These are phyloP conservation scores for Pulicaria dysenterica DNA, from an alignment of 129 eudicot genomes.

Conservation along the genomic window DNA sequence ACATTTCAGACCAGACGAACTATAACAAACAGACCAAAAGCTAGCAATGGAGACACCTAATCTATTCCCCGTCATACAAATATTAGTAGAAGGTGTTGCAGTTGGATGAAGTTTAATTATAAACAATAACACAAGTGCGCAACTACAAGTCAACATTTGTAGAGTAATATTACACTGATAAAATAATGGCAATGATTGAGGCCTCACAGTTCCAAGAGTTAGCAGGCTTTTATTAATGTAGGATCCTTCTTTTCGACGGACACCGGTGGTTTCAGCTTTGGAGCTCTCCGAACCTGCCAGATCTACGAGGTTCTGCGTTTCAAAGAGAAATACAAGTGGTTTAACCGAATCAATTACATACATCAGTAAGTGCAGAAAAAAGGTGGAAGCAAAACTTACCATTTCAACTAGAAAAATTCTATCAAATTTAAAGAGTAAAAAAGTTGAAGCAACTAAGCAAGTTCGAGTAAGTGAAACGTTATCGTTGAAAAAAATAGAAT, in stretches of 20 bases:
- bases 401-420: neutral
- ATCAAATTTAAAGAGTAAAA: constrained; percentile 6
- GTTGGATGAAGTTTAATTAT: neutral
- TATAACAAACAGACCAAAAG: constrained; percentile 8
- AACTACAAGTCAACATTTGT: constrained; percentile 23
- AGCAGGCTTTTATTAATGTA: constrained; percentile 92
- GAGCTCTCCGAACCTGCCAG: constrained; percentile 99
- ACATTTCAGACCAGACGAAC: constrained; percentile 12
- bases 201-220: constrained; percentile 98
- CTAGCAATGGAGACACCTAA: constrained; percentile 4
- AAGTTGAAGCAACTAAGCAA: constrained; percentile 13
- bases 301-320: constrained; percentile 93
- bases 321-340: constrained; percentile 31
- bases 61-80: constrained; percentile 14
- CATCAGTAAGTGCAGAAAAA: constrained; percentile 8
- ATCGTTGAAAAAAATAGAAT: neutral
- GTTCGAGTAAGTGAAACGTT: neutral
- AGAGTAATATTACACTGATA: constrained; percentile 38
- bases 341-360: neutral
- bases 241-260: constrained; percentile 92
- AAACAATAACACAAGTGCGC: constrained; percentile 1
- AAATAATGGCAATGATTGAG: constrained; percentile 45
- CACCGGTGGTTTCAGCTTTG: constrained; percentile 83
- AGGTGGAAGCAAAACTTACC: constrained; percentile 8
- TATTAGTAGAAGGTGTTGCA: constrained; percentile 5